Conservation (phyloP, 2,329 filamentous ascomycete species). For the Nothophaeocryptopus gaeumannii region DNA sequence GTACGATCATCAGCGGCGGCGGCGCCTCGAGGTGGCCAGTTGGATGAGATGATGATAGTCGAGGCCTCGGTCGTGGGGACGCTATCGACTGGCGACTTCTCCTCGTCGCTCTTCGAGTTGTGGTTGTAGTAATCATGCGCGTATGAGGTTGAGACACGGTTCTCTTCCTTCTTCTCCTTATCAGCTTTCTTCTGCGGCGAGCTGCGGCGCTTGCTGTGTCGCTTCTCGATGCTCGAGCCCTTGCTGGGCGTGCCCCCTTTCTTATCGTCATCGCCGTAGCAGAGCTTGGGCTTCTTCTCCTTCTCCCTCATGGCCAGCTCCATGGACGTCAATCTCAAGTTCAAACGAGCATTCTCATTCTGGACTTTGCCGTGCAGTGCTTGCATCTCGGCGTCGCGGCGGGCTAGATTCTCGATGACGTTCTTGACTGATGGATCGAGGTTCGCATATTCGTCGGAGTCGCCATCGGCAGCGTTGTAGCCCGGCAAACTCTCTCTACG, state of each 20-base stretch:
- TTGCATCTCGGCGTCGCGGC: conserved; percentile 18
- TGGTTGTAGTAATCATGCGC: conserved; percentile 27
- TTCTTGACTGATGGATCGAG: conserved; percentile 6
- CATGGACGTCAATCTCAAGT: conserved; percentile 21
- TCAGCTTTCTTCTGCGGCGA: neutral
- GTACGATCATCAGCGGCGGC: neutral
- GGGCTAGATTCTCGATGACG: conserved; percentile 16
- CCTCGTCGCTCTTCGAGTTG: neutral
- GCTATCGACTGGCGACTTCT: conserved; percentile 5
- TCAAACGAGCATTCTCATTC: conserved; percentile 16
- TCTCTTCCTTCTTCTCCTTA: conserved; percentile 5
- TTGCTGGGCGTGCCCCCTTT: neutral
- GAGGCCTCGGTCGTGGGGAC: conserved; percentile 14
- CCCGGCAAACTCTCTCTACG: neutral
- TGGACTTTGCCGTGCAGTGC: conserved; percentile 20
- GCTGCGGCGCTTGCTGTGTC: neutral
- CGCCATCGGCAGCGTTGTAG: neutral
- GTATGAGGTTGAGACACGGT: conserved; percentile 21
- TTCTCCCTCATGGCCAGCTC: conserved; percentile 6
- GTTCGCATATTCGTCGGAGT: neutral
- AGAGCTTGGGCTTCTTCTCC: conserved; percentile 2
- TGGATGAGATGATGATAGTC: conserved; percentile 15
- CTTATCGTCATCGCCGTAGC: conserved; percentile 10
- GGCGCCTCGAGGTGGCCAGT: neutral
- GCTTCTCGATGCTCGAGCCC: neutral